Percentiles rank a stretch among this genome's conserved stretches.
Evolutionary conservation across 1,284 basidiomycete species (phyloP).

Genomic region (Bjerkandera adusta): DNA sequence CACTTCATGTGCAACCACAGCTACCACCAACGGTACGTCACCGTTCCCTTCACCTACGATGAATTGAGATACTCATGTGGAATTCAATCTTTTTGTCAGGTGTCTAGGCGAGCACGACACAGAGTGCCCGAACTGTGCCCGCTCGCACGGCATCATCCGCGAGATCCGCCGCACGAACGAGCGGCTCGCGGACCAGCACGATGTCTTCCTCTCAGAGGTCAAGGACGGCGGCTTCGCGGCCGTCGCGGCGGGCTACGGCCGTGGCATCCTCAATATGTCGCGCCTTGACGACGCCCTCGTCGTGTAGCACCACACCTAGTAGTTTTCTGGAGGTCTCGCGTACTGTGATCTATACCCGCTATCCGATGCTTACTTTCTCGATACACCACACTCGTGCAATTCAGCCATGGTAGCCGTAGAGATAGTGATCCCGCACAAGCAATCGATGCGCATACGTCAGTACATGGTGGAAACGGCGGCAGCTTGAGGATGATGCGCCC

Average conservation of each 20-base stretch:
- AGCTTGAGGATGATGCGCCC: too few species aligned
- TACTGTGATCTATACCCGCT: too few species aligned
- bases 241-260: conserved; percentile 78
- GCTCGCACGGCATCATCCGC: conserved; percentile 84
- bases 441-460: too few species aligned
- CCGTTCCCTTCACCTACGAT: neutral
- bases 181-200: conserved; percentile 80
- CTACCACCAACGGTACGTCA: conserved; percentile 84
- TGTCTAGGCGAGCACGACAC: conserved; percentile 84
- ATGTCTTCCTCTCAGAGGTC: conserved; percentile 86
- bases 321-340: too few species aligned
- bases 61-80: neutral
- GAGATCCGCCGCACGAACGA: conserved; percentile 87
- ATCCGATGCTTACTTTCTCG: too few species aligned
- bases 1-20: conserved; percentile 99
- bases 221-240: conserved; percentile 82
- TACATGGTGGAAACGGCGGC: too few species aligned
- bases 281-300: conserved; percentile 27
- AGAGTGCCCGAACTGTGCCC: conserved; percentile 87
- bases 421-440: too few species aligned
- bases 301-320: too few species aligned
- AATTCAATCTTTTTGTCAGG: conserved; percentile 35
- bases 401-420: too few species aligned
- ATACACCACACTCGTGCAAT: too few species aligned
- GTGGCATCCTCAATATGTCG: conserved; percentile 60